These are phyloP conservation scores for Beauveria rudraprayagi DNA, from an alignment of 2,329 filamentous ascomycete species.

Conservation along the genomic window DNA sequence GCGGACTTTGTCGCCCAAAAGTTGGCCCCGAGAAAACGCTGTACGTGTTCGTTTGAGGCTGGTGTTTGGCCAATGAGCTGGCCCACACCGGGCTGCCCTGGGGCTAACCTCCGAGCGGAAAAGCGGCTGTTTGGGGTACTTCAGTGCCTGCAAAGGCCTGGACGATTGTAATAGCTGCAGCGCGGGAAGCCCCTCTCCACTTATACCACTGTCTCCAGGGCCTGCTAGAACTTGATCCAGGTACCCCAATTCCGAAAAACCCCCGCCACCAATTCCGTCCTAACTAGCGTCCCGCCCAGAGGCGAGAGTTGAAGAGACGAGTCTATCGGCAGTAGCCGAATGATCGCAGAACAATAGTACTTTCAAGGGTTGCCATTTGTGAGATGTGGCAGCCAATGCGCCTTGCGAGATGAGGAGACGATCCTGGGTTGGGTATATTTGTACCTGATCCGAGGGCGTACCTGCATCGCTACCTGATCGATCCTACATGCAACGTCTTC, in stretches of 20 bases:
- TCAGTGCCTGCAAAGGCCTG: not conserved
- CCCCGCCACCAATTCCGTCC: not conserved
- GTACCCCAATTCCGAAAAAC: not conserved
- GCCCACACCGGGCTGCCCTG: not conserved
- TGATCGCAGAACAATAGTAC: not conserved
- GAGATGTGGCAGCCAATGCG: not conserved
- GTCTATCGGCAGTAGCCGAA: slow-evolving; percentile 3
- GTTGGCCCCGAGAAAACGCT: slow-evolving; percentile 15
- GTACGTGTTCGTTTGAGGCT: slow-evolving; percentile 21
- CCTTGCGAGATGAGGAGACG: not conserved
- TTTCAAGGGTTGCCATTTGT: not conserved
- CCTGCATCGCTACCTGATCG: not conserved
- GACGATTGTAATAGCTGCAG: not conserved
- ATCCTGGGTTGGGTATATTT: not conserved
- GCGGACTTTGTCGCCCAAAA: not conserved
- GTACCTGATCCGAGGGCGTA: not conserved
- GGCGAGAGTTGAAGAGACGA: not conserved
- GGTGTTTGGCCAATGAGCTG: not conserved
- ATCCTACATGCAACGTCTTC: not conserved
- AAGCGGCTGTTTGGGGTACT: not conserved
- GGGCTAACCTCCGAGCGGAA: not conserved
- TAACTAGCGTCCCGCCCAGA: not conserved
- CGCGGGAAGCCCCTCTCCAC: not conserved
- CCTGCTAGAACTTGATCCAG: not conserved
- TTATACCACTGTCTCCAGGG: not conserved